A percentile compares a stretch with the other conserved stretches of the same genome.
Conservation (phyloP, 202 grass and related monocot genomes). For the Panicum virgatum region DNA sequence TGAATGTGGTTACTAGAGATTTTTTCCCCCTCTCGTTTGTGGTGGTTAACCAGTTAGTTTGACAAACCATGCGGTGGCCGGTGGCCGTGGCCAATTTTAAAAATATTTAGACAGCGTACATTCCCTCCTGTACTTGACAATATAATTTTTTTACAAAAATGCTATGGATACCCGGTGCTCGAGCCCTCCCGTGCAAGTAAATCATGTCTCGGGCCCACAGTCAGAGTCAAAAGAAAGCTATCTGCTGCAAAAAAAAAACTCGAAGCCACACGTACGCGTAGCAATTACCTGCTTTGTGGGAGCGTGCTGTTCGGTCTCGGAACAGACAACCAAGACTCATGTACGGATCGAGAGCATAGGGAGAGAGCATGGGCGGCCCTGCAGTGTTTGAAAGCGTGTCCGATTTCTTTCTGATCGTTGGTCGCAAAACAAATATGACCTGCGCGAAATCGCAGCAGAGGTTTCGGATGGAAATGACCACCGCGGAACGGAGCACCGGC, state of each 20-base stretch:
- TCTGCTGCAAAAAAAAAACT: not conserved
- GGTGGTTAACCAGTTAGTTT: not conserved
- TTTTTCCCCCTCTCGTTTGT: not conserved
- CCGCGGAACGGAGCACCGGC: not conserved
- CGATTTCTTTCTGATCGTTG: not conserved
- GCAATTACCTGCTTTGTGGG: not conserved
- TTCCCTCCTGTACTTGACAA: not conserved
- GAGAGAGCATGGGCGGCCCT: not conserved
- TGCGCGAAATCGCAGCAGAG: not conserved
- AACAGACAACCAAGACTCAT: not conserved
- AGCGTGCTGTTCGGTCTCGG: not conserved
- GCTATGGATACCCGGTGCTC: not conserved
- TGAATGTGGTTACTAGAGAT: not conserved
- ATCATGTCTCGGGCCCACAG: not conserved
- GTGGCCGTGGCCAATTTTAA: no score
- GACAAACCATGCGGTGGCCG: not conserved
- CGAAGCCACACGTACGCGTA: not conserved
- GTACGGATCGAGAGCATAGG: not conserved
- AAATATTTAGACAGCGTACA: not conserved
- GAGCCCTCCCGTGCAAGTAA: not conserved
- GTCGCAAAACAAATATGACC: not conserved
- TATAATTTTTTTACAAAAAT: not conserved
- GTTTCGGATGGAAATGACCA: not conserved
- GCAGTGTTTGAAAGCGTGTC: not conserved
- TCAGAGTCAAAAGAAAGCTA: not conserved